Evolutionary conservation across 345 rosid genomes (phyloP), one percentile per base, ranked within the genome.

Genomic region (Rhodamnia rubescens): DNA sequence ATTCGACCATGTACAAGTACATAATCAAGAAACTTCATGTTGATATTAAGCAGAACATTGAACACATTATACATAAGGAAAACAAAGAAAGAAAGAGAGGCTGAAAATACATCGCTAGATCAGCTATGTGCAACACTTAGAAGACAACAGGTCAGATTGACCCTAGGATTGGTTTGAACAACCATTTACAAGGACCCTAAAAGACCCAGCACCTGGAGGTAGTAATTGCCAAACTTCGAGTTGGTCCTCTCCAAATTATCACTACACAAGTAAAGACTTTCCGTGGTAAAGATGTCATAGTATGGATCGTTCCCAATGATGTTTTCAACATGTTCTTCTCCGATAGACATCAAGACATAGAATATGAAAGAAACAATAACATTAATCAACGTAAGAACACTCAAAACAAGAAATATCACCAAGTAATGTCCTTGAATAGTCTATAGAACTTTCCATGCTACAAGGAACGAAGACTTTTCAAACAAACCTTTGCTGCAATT

Each of bases 401-500:
- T 36, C 26, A 20, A 69, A 69, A 36, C 80, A 36, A 69, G 80
- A 69, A 69, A 22, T 36, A 69, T 47, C 80, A 69, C 47, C 26
- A 69, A 69, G 47, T 18, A 36, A 69, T 9, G 47, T 69, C 26
- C 80, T 69, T 36, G 22, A 69, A 69, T 36, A 18, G 47, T 69
- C 47, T 36, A 69, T 36, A 69, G 80, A 36, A 18, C 47, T 69
- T 1, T 9, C 47, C 13, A 69, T 36, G 47, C 80, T 32, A 18
- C 26, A 13, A 26, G 47, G 47, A 69, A 69, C 32, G 36, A 36
- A 69, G 80, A 69, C 20, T 54, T 6, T 69, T 32, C 22, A 69
- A 69, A 69, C 80, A 69, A 69, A 97, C 99, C 98, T 91, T 93
- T 49, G 88, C 49, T 83, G 88, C 93, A 69, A 95, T 93, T 87